A percentile compares a stretch with the other conserved stretches of the same genome.
These are phyloP conservation scores for Ascochyta lentis DNA, from an alignment of 2,329 filamentous ascomycete genomes.

Conservation along the genomic window DNA sequence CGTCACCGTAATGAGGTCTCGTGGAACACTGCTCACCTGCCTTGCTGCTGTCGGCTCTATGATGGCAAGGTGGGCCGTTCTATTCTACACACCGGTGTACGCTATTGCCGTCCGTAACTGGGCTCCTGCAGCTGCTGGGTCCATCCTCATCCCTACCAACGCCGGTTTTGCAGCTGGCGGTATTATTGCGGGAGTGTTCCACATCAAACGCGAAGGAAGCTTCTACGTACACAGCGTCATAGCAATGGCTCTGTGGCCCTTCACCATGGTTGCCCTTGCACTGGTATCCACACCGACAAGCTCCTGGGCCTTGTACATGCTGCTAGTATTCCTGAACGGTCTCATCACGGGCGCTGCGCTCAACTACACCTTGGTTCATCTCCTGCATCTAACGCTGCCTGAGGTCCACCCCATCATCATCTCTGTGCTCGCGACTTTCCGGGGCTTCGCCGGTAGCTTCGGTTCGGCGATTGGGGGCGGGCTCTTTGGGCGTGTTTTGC, in stretches of 20 bases:
- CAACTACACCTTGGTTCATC: conserved; percentile 82
- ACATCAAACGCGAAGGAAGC: conserved; percentile 74
- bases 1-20: conserved; percentile 70
- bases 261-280: conserved; percentile 65
- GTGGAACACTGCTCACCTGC: conserved; percentile 75
- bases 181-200: conserved; percentile 74
- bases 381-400: conserved; percentile 73
- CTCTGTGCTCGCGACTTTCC: conserved; percentile 77
- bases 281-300: conserved; percentile 61
- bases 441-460: conserved; percentile 82
- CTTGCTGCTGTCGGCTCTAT: conserved; percentile 78
- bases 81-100: conserved; percentile 83
- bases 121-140: conserved; percentile 72
- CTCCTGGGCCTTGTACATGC: conserved; percentile 62
- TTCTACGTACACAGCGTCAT: conserved; percentile 73
- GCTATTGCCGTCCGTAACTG: conserved; percentile 77
- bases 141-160: conserved; percentile 83
- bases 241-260: conserved; percentile 67
- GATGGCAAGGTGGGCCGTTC: conserved; percentile 78
- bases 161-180: conserved; percentile 78
- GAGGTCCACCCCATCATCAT: conserved; percentile 77
- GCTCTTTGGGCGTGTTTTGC: conserved; percentile 70
- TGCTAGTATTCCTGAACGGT: conserved; percentile 72
- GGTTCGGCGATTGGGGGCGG: conserved; percentile 81
- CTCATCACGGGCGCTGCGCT: conserved; percentile 73